phyloP scores from a whole-genome alignment of 2,329 filamentous ascomycete genomes.

The Apiospora phragmitis region DNA sequence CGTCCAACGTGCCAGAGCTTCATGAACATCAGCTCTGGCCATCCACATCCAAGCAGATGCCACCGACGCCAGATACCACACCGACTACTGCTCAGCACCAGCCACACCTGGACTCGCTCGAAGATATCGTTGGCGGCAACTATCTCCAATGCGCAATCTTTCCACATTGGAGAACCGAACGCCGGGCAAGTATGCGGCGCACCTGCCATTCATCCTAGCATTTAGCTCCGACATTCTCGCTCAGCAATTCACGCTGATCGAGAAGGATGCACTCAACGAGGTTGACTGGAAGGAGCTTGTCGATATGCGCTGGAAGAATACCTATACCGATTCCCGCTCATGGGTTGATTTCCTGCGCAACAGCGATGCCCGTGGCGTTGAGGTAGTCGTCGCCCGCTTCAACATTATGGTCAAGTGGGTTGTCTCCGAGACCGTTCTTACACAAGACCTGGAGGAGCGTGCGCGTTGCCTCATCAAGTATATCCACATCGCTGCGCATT shows the following conservation, averaged over 20 bases:
- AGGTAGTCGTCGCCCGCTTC: constrained; percentile 83
- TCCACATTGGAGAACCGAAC: constrained; percentile 25
- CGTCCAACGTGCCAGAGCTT: constrained; percentile 36
- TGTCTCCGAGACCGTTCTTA: constrained; percentile 77
- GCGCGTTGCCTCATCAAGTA: constrained; percentile 77
- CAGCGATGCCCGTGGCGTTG: constrained; percentile 72
- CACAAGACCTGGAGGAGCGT: constrained; percentile 69
- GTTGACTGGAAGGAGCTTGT: constrained; percentile 88
- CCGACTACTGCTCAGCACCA: constrained; percentile 42
- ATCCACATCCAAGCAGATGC: constrained; percentile 45
- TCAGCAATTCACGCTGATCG: constrained; percentile 82
- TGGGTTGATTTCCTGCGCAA: constrained; percentile 82
- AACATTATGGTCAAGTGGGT: constrained; percentile 89
- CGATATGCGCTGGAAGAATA: constrained; percentile 79
- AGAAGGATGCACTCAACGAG: constrained; percentile 82
- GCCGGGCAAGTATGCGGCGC: constrained; percentile 48
- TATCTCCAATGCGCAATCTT: constrained; percentile 36
- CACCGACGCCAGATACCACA: constrained; percentile 51
- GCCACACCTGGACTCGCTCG: constrained; percentile 30
- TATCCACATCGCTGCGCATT: constrained; percentile 78
- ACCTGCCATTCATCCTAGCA: constrained; percentile 78
- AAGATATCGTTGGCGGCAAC: constrained; percentile 35
- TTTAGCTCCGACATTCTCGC: constrained; percentile 79
- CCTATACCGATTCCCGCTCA: constrained; percentile 65
- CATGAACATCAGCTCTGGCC: constrained; percentile 44